Percentiles rank a stretch among this genome's conserved stretches.
phyloP scores from a whole-genome alignment of 1,284 basidiomycete genomes.

The Cystobasidiaceae sp. region DNA sequence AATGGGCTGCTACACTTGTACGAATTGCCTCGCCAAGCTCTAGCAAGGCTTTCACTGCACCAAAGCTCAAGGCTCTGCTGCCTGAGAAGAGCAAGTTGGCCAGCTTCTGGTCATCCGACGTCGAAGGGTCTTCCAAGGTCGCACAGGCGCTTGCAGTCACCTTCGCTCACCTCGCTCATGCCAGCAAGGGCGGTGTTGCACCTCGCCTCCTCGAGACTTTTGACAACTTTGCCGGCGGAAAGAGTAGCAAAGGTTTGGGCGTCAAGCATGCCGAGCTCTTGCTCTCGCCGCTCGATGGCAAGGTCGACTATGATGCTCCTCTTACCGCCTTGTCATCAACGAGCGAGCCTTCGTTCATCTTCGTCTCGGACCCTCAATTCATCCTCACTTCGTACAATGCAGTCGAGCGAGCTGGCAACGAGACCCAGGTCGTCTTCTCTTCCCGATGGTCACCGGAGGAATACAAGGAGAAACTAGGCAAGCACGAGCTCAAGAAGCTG shows the following conservation, averaged over 20 bases:
- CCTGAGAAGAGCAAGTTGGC: constrained; percentile 47
- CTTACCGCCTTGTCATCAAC: constrained; percentile 37
- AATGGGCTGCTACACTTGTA: constrained; percentile 62
- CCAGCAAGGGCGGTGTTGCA: constrained; percentile 34
- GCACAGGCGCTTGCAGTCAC: constrained; percentile 36
- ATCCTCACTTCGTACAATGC: constrained; percentile 41
- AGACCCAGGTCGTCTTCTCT: constrained; percentile 40
- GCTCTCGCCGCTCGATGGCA: constrained; percentile 36
- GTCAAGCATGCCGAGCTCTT: constrained; percentile 40
- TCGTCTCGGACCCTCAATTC: constrained; percentile 36
- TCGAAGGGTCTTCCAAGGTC: constrained; percentile 36
- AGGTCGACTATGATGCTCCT: constrained; percentile 15
- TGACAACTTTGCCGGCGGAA: constrained; percentile 39
- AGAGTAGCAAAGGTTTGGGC: constrained; percentile 35
- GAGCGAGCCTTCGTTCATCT: constrained; percentile 38
- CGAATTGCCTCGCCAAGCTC: constrained; percentile 70
- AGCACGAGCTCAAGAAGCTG: constrained; percentile 22
- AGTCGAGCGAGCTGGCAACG: constrained; percentile 33
- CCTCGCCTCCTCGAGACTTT: constrained; percentile 36
- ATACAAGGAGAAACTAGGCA: constrained; percentile 38
- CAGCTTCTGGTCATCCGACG: constrained; percentile 46
- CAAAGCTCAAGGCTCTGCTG: constrained; percentile 34
- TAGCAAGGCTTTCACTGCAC: constrained; percentile 38
- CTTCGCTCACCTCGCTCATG: constrained; percentile 33
- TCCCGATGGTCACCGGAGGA: constrained; percentile 42